Percentiles rank a stretch among this genome's conserved stretches.
These are phyloP conservation scores for Alternaria sp. DNA, from an alignment of 2,329 filamentous ascomycete genomes.

Conservation along the genomic window DNA sequence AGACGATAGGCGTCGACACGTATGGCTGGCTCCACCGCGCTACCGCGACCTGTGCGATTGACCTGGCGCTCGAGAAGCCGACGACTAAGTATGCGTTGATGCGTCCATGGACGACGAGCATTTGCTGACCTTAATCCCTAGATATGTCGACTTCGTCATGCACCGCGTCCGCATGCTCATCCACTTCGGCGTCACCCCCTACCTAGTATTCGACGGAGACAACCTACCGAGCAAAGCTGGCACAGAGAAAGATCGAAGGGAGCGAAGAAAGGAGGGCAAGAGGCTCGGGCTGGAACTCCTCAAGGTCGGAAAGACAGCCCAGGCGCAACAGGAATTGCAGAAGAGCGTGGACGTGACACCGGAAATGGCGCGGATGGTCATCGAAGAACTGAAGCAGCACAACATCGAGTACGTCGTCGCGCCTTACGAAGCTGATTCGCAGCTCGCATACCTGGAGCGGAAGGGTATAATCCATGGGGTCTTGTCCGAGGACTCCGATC, in stretches of 20 bases:
- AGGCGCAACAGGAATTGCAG: slow-evolving; percentile 86
- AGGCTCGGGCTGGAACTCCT: slow-evolving; percentile 78
- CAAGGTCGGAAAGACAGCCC: slow-evolving; percentile 77
- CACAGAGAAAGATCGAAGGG: slow-evolving; percentile 80
- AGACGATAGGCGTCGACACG: slow-evolving; percentile 92
- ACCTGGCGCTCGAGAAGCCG: slow-evolving; percentile 85
- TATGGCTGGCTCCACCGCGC: slow-evolving; percentile 99
- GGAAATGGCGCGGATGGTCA: slow-evolving; percentile 89
- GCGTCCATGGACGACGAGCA: neutral
- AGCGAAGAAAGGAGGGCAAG: slow-evolving; percentile 77
- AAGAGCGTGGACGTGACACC: slow-evolving; percentile 96
- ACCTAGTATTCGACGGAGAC: slow-evolving; percentile 95
- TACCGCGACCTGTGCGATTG: slow-evolving; percentile 86
- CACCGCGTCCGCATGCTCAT: slow-evolving; percentile 91
- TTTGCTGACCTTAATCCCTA: slow-evolving; percentile 47
- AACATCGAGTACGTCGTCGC: slow-evolving; percentile 88
- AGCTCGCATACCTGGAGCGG: slow-evolving; percentile 90
- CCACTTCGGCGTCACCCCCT: slow-evolving; percentile 92
- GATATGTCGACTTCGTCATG: slow-evolving; percentile 89
- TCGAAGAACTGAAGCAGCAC: slow-evolving; percentile 85
- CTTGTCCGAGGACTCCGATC: slow-evolving; percentile 93
- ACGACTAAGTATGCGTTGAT: slow-evolving; percentile 74
- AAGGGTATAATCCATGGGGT: slow-evolving; percentile 85
- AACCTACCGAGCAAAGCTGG: slow-evolving; percentile 90
- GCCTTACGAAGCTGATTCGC: slow-evolving; percentile 96